A percentile compares a stretch with the other conserved stretches of the same genome.
Conservation (phyloP, 495 filamentous ascomycete species). For the Bacidia gigantensis region DNA sequence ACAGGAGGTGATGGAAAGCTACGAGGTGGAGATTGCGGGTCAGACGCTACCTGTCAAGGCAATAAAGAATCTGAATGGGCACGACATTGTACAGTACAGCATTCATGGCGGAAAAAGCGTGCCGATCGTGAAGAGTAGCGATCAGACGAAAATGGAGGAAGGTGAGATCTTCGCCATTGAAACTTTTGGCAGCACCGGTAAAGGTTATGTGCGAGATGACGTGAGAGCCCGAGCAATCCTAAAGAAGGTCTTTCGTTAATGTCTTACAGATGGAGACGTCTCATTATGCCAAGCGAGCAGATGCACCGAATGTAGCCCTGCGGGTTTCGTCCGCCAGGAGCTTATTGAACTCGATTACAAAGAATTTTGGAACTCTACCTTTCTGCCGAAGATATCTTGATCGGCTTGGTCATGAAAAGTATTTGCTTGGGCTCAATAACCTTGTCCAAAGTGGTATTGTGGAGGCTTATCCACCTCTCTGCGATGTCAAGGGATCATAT, state of each 20-base stretch:
- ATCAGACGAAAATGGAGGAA: constrained; percentile 53
- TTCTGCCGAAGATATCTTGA: constrained; percentile 52
- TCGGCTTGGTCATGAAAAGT: constrained; percentile 45
- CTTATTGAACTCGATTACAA: constrained; percentile 45
- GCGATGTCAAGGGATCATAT: constrained; percentile 43
- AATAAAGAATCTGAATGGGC: constrained; percentile 43
- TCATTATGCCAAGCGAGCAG: constrained; percentile 39
- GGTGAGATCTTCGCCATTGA: constrained; percentile 53
- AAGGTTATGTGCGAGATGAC: constrained; percentile 32
- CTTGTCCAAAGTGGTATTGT: constrained; percentile 41
- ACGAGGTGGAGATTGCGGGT: constrained; percentile 45
- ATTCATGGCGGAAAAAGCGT: constrained; percentile 51
- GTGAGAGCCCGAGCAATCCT: constrained; percentile 18
- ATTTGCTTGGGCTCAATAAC: constrained; percentile 42
- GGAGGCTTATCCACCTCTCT: constrained; percentile 37
- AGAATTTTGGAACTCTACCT: constrained; percentile 50
- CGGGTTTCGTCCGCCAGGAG: constrained; percentile 43
- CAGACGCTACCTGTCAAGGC: constrained; percentile 43
- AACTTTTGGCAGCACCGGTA: constrained; percentile 49
- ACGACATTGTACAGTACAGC: constrained; percentile 43
- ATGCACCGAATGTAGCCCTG: constrained; percentile 37
- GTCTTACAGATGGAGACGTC: constrained; percentile 33
- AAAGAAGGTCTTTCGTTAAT: constrained; percentile 13
- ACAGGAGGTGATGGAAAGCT: constrained; percentile 56
- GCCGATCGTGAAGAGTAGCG: constrained; percentile 44